Conservation (phyloP, 1,284 basidiomycete genomes). For the Coniophora puteana region DNA sequence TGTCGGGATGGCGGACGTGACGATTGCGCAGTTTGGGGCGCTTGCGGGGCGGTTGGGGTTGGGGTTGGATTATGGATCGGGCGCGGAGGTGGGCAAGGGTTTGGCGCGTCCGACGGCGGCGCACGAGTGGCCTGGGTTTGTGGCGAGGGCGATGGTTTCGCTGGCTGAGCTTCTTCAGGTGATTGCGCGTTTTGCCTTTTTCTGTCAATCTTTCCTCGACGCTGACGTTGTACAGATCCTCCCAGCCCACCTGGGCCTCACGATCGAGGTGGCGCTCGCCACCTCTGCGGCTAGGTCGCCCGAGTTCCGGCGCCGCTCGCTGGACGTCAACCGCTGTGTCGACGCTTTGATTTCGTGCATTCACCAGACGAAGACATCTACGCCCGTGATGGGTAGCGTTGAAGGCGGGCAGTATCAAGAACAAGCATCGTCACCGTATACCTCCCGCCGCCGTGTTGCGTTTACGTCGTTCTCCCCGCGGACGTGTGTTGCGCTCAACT, state of each 20-base stretch:
- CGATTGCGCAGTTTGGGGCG: conserved; percentile 72
- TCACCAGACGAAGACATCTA: too few species aligned
- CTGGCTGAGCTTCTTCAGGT: conserved; percentile 74
- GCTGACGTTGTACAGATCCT: conserved; percentile 48
- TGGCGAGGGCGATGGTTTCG: conserved; percentile 62
- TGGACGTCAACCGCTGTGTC: conserved; percentile 78
- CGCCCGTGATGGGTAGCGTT: too few species aligned
- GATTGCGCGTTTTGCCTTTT: conserved; percentile 20
- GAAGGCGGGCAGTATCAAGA: too few species aligned
- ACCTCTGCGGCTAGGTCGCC: conserved; percentile 32
- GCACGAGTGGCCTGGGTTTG: conserved; percentile 53
- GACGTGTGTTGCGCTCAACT: conserved; percentile 87
- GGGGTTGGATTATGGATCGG: too few species aligned
- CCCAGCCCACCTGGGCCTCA: conserved; percentile 71
- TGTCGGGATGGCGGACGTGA: conserved; percentile 81
- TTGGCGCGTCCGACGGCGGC: conserved; percentile 30
- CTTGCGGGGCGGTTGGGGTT: conserved; percentile 56
- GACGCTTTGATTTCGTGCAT: conserved; percentile 82
- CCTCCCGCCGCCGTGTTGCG: conserved; percentile 69
- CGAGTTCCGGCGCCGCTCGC: conserved; percentile 45
- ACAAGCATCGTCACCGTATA: too few species aligned
- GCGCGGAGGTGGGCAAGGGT: conserved; percentile 34
- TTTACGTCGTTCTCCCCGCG: conserved; percentile 89
- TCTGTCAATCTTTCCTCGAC: conserved; percentile 10
- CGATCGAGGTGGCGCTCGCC: conserved; percentile 69